Percentiles rank a stretch among this genome's conserved stretches.
Evolutionary conservation across 2,329 filamentous ascomycete genomes (phyloP).

Genomic region (Diaporthe destruens): DNA sequence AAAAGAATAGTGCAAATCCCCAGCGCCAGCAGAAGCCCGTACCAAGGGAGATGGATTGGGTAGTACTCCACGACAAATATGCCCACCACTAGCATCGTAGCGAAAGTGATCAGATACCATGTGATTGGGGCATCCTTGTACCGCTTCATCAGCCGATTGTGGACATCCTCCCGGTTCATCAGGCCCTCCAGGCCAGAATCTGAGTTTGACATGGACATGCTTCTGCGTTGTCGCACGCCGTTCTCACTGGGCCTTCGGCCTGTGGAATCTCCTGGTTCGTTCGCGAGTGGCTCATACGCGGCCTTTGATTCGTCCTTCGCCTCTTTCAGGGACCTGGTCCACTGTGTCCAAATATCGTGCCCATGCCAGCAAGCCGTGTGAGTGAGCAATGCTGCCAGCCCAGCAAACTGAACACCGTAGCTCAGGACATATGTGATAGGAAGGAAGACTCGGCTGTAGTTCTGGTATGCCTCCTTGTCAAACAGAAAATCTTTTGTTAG

Average conservation of each 20-base stretch:
- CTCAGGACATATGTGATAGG: conserved; percentile 90
- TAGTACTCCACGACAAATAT: conserved; percentile 90
- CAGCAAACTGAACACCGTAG: conserved; percentile 89
- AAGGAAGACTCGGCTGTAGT: conserved; percentile 87
- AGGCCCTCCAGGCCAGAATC: conserved; percentile 63
- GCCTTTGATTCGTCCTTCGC: conserved; percentile 64
- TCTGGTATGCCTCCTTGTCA: conserved; percentile 79
- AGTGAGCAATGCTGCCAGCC: conserved; percentile 81
- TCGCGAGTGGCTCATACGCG: conserved; percentile 63
- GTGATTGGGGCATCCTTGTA: conserved; percentile 85
- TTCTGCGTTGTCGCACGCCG: conserved; percentile 19
- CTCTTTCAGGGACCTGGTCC: conserved; percentile 77
- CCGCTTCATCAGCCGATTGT: conserved; percentile 84
- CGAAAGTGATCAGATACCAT: conserved; percentile 84
- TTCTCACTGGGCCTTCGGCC: conserved; percentile 36
- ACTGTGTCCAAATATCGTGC: conserved; percentile 82
- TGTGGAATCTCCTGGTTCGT: conserved; percentile 34
- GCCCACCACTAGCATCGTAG: conserved; percentile 81
- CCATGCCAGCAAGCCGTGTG: conserved; percentile 90
- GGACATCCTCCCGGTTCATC: conserved; percentile 81
- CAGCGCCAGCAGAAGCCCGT: conserved; percentile 83
- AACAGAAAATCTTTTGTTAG: conserved; percentile 83
- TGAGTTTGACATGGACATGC: conserved; percentile 49
- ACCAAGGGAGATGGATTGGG: conserved; percentile 87
- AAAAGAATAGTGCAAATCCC: conserved; percentile 84